A percentile compares a stretch with the other conserved stretches of the same genome.
phyloP scores from a whole-genome alignment of 2,329 filamentous ascomycete genomes.

The Chalara sp. region DNA sequence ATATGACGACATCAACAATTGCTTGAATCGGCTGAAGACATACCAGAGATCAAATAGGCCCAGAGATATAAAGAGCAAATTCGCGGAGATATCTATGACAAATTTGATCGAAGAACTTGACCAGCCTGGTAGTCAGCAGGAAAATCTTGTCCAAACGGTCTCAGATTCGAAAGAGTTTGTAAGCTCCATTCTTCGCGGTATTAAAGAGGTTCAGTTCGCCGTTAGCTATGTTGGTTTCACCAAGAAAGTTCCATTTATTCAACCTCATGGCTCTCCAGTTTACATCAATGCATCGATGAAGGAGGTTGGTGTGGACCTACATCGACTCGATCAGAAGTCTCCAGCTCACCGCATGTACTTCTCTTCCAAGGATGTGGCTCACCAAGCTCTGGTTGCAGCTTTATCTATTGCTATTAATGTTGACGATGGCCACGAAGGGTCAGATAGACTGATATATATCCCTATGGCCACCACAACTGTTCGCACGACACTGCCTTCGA shows the following conservation, averaged over 20 bases:
- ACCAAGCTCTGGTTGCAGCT: slow-evolving; percentile 87
- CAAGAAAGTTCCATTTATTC: slow-evolving; percentile 65
- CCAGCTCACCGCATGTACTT: slow-evolving; percentile 99
- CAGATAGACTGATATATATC: slow-evolving; percentile 83
- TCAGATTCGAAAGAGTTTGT: slow-evolving; percentile 91
- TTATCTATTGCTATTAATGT: slow-evolving; percentile 88
- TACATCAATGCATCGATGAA: slow-evolving; percentile 89
- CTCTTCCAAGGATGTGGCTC: slow-evolving; percentile 82
- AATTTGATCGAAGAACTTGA: slow-evolving; percentile 72
- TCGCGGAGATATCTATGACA: slow-evolving; percentile 57
- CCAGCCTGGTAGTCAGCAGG: slow-evolving; percentile 48
- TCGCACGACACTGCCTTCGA: slow-evolving; percentile 88
- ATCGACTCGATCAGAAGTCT: slow-evolving; percentile 85
- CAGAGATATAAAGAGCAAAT: slow-evolving; percentile 29
- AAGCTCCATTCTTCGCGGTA: slow-evolving; percentile 80
- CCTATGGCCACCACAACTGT: slow-evolving; percentile 96
- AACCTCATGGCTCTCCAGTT: slow-evolving; percentile 62
- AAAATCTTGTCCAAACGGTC: slow-evolving; percentile 72
- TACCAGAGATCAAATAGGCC: slow-evolving; percentile 28
- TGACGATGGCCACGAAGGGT: slow-evolving; percentile 80
- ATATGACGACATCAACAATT: slow-evolving; percentile 73
- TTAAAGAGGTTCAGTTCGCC: slow-evolving; percentile 94
- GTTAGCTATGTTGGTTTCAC: slow-evolving; percentile 86
- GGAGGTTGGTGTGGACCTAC: slow-evolving; percentile 87
- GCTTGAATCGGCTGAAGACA: slow-evolving; percentile 48